A percentile compares a stretch with the other conserved stretches of the same genome.
These are phyloP conservation scores for Leccinum obscurum DNA, from an alignment of 768 basidiomycete species.

Conservation along the genomic window DNA sequence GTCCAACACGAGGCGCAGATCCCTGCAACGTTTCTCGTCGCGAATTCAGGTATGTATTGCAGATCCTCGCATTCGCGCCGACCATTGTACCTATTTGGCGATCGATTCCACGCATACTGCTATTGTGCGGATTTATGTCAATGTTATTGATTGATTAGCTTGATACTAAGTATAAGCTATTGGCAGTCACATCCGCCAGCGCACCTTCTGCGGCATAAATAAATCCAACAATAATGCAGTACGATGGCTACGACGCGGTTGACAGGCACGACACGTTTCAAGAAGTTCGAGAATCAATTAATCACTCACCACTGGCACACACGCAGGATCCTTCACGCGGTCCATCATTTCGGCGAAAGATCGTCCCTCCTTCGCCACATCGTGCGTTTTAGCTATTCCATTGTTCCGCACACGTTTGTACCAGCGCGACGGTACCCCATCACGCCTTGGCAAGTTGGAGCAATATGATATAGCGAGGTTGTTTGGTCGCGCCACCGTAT, in stretches of 20 bases:
- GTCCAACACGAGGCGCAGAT: slow-evolving; percentile 4
- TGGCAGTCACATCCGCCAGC: not conserved
- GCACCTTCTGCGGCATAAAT: not conserved
- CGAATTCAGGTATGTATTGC: not conserved
- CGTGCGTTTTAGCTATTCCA: not conserved
- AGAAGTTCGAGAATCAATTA: slow-evolving; percentile 8
- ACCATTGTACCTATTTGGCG: not conserved
- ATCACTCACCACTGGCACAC: not conserved
- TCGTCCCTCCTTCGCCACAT: slow-evolving; percentile 8
- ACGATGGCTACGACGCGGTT: slow-evolving; percentile 1
- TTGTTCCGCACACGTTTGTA: slow-evolving; percentile 11
- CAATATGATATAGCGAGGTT: not conserved
- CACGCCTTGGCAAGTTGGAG: not conserved
- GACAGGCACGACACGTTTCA: slow-evolving; percentile 15
- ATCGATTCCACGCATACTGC: slow-evolving; percentile 1
- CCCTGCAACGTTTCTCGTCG: not conserved
- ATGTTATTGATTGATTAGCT: not conserved
- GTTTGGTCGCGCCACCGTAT: not conserved
- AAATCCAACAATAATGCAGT: not conserved
- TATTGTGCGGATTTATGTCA: not conserved
- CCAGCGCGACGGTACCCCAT: slow-evolving; percentile 4
- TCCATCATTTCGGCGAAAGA: slow-evolving; percentile 16
- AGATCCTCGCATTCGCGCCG: not conserved
- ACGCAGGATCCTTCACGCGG: slow-evolving; percentile 2
- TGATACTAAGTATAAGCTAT: not conserved